Conservation (phyloP, 768 basidiomycete species). For the Mycena leptocephala region DNA sequence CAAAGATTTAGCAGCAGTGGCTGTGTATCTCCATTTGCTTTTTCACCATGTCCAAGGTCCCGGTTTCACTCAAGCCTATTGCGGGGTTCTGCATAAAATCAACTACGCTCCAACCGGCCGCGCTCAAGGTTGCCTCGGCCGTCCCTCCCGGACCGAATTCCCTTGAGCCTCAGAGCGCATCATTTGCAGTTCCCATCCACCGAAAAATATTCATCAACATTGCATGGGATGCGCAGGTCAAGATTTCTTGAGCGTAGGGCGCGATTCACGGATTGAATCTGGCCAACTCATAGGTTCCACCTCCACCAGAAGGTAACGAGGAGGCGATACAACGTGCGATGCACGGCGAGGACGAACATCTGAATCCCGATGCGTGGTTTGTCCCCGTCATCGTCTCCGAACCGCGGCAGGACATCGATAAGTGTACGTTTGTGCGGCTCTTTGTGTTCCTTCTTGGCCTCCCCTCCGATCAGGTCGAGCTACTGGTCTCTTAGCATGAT, state of each 20-base stretch:
- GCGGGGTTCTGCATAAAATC: slow-evolving; percentile 86
- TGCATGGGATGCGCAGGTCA: slow-evolving; percentile 76
- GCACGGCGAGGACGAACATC: slow-evolving; percentile 61
- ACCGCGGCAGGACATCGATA: slow-evolving; percentile 75
- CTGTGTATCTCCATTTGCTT: not conserved
- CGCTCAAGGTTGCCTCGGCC: slow-evolving; percentile 44
- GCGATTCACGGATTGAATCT: not conserved
- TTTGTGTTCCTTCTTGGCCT: not conserved
- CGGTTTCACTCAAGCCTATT: slow-evolving; percentile 66
- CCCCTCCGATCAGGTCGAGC: slow-evolving; percentile 20
- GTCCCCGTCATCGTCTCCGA: slow-evolving; percentile 84
- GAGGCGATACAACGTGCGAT: slow-evolving; percentile 74
- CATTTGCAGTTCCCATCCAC: slow-evolving; percentile 60
- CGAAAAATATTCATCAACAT: slow-evolving; percentile 85
- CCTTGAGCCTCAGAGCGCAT: slow-evolving; percentile 44
- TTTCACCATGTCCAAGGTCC: slow-evolving; percentile 40
- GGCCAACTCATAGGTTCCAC: slow-evolving; percentile 65
- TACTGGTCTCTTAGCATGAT: not conserved
- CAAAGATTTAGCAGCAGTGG: not conserved
- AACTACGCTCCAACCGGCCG: slow-evolving; percentile 57
- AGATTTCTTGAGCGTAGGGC: not conserved
- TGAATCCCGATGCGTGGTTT: slow-evolving; percentile 65
- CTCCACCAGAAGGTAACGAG: slow-evolving; percentile 75
- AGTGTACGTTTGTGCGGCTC: slow-evolving; percentile 41
- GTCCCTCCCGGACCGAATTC: slow-evolving; percentile 36